These are phyloP conservation scores for Funneliformis caledonium DNA, from an alignment of 371 early-diverging fungal genomes.

Conservation along the genomic window DNA sequence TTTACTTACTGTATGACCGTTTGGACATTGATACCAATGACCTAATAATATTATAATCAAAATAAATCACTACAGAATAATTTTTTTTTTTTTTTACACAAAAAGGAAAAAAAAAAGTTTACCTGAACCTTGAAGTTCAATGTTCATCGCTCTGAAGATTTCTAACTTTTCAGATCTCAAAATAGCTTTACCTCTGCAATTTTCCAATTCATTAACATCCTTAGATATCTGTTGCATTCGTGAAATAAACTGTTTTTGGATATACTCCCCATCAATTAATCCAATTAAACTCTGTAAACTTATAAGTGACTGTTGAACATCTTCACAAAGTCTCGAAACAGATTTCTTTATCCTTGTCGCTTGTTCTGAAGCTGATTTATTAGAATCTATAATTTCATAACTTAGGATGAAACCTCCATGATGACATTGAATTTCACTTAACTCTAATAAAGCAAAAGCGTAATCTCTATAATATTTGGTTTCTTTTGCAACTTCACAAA, in stretches of 20 bases:
- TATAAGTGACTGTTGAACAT: background rate
- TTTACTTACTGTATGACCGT: conserved; percentile 52
- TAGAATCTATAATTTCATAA: background rate
- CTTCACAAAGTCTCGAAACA: background rate
- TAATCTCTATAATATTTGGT: conserved; percentile 21
- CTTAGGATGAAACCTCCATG: background rate
- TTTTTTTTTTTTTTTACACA: background rate
- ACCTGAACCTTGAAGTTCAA: conserved; percentile 46
- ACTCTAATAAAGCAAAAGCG: conserved; percentile 31
- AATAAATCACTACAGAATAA: background rate
- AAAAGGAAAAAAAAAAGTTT: background rate
- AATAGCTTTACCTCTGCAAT: background rate
- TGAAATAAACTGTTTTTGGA: conserved; percentile 1
- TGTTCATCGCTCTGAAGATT: conserved; percentile 48
- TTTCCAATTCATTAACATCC: background rate
- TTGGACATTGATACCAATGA: conserved; percentile 53
- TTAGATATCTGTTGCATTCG: conserved; percentile 21
- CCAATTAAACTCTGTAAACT: background rate
- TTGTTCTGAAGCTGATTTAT: background rate
- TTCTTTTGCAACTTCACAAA: background rate
- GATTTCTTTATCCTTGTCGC: background rate
- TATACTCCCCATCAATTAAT: background rate
- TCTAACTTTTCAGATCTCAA: conserved; percentile 44
- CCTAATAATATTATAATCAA: background rate
- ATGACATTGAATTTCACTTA: conserved; percentile 33